A percentile compares a stretch with the other conserved stretches of the same genome.
Evolutionary conservation across 2,329 filamentous ascomycete species (phyloP).

Genomic region (Diaporthe ampelina): DNA sequence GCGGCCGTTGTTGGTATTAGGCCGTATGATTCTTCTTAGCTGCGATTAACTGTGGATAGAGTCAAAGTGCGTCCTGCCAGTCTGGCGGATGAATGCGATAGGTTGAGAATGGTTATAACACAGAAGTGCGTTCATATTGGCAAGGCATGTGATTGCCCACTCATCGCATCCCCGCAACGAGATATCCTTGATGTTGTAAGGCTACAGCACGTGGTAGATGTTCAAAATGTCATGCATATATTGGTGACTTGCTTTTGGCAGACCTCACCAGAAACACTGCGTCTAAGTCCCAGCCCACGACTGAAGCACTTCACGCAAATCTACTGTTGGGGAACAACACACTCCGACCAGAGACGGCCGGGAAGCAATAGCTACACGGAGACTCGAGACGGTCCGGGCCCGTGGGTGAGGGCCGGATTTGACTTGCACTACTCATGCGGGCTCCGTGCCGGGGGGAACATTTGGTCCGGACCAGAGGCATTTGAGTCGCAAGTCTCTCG

Average conservation of each 20-base stretch:
- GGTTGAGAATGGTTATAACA: neutral
- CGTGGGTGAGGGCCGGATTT: conserved; percentile 4
- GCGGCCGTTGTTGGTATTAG: neutral
- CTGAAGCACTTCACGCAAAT: neutral
- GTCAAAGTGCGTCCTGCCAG: neutral
- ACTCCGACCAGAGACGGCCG: neutral
- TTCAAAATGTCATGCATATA: neutral
- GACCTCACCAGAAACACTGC: neutral
- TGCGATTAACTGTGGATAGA: neutral
- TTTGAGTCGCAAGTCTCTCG: neutral
- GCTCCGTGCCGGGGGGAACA: neutral
- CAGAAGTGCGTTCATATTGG: neutral
- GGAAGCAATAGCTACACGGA: neutral
- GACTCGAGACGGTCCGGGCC: neutral
- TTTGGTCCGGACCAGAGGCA: conserved; percentile 9
- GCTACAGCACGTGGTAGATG: neutral
- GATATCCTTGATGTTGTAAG: neutral
- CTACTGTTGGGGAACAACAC: neutral
- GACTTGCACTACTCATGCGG: neutral
- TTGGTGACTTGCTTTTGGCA: neutral
- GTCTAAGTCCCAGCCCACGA: neutral
- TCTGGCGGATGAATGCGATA: neutral
- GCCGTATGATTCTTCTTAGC: neutral
- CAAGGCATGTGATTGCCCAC: neutral
- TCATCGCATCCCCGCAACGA: neutral